Percentiles rank a stretch among this genome's conserved stretches.
Conservation (phyloP, 176 grass and related monocot genomes). For the Triticum turgidum region DNA sequence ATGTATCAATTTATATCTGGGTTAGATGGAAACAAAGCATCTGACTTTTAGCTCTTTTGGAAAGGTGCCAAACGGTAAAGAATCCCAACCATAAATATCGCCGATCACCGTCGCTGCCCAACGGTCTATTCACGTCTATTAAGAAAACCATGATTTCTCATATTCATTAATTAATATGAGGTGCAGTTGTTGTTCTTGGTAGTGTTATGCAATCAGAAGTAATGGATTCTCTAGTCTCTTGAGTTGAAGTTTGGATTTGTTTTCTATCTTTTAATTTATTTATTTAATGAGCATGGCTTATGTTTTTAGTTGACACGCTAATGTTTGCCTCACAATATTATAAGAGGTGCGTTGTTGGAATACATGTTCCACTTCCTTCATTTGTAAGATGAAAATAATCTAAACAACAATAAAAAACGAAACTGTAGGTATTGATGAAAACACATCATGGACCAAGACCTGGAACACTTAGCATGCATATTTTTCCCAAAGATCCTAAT, state of each 20-base stretch:
- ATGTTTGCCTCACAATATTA: background rate
- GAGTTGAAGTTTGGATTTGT: background rate
- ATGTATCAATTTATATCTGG: no score
- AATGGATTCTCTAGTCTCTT: background rate
- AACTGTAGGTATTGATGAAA: no score
- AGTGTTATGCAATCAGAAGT: background rate
- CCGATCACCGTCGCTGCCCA: no score
- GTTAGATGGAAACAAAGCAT: no score
- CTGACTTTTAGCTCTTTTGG: no score
- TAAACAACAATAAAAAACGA: background rate
- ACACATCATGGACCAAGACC: background rate
- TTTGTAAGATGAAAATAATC: background rate
- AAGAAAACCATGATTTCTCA: background rate
- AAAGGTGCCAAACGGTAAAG: no score
- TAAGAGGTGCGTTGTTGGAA: background rate
- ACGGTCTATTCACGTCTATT: no score
- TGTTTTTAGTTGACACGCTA: background rate
- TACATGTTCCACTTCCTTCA: background rate
- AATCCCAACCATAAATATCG: no score
- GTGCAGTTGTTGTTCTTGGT: background rate
- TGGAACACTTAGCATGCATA: background rate
- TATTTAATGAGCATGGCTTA: background rate
- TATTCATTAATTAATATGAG: background rate
- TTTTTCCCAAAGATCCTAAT: no score
- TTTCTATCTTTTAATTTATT: background rate